phyloP scores from a whole-genome alignment of 2,329 filamentous ascomycete species.

The Apiospora hydei region DNA sequence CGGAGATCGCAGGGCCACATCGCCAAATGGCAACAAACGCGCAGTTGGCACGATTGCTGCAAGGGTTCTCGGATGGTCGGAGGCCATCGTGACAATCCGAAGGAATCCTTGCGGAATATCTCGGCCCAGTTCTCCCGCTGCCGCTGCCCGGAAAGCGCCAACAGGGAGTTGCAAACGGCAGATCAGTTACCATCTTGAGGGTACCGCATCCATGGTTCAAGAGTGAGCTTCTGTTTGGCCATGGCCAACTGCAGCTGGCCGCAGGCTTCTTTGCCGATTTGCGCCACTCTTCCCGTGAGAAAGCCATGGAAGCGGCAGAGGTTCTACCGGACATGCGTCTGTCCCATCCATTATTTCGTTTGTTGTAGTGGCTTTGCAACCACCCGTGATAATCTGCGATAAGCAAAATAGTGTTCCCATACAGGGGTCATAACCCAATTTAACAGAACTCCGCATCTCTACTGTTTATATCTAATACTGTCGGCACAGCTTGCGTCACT shows the following conservation, averaged over 20 bases:
- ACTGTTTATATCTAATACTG: not conserved
- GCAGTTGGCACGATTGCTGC: not conserved
- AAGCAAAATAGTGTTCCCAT: not conserved
- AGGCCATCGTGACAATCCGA: not conserved
- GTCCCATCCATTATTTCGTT: not conserved
- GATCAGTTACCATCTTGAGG: not conserved
- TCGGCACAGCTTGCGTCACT: not conserved
- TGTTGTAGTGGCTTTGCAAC: not conserved
- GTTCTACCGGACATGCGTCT: not conserved
- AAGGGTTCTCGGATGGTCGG: slow-evolving; percentile 4
- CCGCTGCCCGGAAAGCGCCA: not conserved
- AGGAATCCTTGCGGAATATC: slow-evolving; percentile 1
- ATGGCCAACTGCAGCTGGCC: not conserved
- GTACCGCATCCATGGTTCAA: not conserved
- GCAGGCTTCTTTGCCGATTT: not conserved
- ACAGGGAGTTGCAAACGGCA: not conserved
- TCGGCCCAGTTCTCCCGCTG: not conserved
- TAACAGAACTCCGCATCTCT: not conserved
- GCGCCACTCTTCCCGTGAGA: not conserved
- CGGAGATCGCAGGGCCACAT: slow-evolving; percentile 10
- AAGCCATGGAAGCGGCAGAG: not conserved
- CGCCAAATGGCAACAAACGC: not conserved
- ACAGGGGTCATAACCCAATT: not conserved
- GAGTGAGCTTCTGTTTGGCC: not conserved
- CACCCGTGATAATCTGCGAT: not conserved